Evolutionary conservation across 352 stramenopile genomes (phyloP).

Genomic region (Phytopythium chamaehyphon): DNA sequence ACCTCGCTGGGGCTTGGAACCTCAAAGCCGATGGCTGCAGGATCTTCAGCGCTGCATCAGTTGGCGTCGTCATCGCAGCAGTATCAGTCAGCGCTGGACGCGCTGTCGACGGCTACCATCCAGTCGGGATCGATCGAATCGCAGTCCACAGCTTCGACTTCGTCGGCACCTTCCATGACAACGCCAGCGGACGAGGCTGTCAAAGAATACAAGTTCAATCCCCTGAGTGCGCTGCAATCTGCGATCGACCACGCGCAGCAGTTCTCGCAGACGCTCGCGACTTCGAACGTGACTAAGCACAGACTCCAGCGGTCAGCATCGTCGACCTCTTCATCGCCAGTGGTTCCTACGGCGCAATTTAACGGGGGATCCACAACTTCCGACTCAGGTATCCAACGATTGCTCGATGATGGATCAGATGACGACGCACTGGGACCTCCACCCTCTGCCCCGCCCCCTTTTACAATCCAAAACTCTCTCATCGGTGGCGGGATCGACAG

Average conservation of each 20-base stretch:
- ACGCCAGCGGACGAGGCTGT: conserved; percentile 6
- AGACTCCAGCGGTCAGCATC: no score
- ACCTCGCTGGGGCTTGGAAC: background rate
- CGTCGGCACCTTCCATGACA: background rate
- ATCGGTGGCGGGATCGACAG: conserved; percentile 65
- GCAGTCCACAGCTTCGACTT: conserved; percentile 9
- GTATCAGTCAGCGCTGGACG: conserved; percentile 31
- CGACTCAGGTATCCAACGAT: background rate
- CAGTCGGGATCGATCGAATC: conserved; percentile 12
- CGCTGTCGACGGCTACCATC: conserved; percentile 11
- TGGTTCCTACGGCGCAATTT: background rate
- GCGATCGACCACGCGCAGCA: conserved; percentile 42
- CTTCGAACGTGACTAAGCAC: background rate
- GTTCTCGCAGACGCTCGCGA: conserved; percentile 11
- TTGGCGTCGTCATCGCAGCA: conserved; percentile 47
- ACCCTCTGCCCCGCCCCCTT: conserved; percentile 34
- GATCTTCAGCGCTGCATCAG: conserved; percentile 36
- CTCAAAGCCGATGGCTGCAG: conserved; percentile 10
- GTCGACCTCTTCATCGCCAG: background rate
- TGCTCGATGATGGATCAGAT: conserved; percentile 4
- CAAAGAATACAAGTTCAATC: conserved; percentile 44
- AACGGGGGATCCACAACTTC: background rate
- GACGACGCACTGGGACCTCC: conserved; percentile 25
- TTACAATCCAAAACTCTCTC: conserved; percentile 65
- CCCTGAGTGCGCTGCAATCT: conserved; percentile 55